Base-by-base conservation (phyloP, 768 basidiomycete species). In the Polyporus arcularius region DNA sequence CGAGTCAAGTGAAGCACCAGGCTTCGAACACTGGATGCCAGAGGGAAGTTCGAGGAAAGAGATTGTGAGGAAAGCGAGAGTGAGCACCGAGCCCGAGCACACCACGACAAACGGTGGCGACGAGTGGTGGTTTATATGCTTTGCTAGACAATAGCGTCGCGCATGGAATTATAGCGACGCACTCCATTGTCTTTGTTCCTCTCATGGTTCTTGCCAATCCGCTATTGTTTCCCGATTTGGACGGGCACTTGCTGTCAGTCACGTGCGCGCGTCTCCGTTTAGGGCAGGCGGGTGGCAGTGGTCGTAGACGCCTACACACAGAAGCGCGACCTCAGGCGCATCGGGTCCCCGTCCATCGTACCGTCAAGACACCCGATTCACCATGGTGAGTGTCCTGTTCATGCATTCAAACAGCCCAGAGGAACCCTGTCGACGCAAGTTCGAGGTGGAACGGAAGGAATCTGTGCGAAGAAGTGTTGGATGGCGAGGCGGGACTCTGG, bases 281-380 rank as follows among this genome's bases (percentile, higher is more conserved):
- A 65, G 60, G 60, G 64, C 64, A 43, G 64, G 57, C 21, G 35
- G 35, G 35, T 14, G 12, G 9, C 14, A 40, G 39, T 50, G 21
- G 48, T 18, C 32, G 46, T 58, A 53, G 55, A 51, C 57, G 60
- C 59, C 38, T 48, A 46, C 41, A 49, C 56, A 38, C 55, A 60
- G 53, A 49, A 41, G 53, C 40, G 47, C 38, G 42, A 31, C 46
- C 57, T 49, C 30, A n/a, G 16, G 40, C 60, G 65, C 48, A 48
- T 53, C 57, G 57, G 62, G 69, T 64, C 55, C 53, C 65, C 63
- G 50, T 65, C 63, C 55, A 58, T 60, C 60, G 49, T 52, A 35
- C 54, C 70, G 65, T 73, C 71, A 72, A 71, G 70, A 72, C 68
- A 63, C 60, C 64, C 71, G 68, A 73, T 69, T 59, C 70, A 75